Evolutionary conservation across 2,329 filamentous ascomycete genomes (phyloP), one percentile per base, ranked within the genome.

Genomic region (Aspergillus felis): DNA sequence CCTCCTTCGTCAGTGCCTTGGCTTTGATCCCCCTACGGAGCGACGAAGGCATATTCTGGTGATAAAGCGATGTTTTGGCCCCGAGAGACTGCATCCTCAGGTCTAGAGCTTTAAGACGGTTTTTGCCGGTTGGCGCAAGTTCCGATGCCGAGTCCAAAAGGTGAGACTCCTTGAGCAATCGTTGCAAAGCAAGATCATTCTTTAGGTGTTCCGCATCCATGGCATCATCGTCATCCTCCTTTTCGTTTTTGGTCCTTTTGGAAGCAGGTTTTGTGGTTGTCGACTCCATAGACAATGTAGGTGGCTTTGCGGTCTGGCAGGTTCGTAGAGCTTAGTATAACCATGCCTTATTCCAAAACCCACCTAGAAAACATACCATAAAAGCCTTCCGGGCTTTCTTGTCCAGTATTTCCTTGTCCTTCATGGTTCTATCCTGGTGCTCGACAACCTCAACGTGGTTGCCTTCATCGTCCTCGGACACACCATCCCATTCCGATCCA

Each of bases 131-230:
- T 20, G 82, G 80, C 48, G 82, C 81, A 3, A 82, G 78, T 55
- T 81, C 78, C 28, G 79, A 78, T 14, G 82, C 79, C 0, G 83
- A 78, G 50, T 86, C 83, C 57, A 97, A 86, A 59, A 97, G 87
- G 75, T 96, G 92, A 0, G 92, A 97, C 80, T 99, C 94, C 65
- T 88, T 84, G 57, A 99, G 85, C 44, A 99, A 86, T 50, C 92
- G 88, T 73, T 97, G 93, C 14, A 99, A 86, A 42, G 91, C 92
- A 54, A 96, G 86, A 73, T 97, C 94, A 74, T 97, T 92, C 72
- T 92, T 92, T 20, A 97, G 82, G 60, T 96, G 89, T 10, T 78
- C 74, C 25, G 79, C 74, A 70, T 88, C 86, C 20, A 81, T 81
- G 53, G 82, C 82, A 68, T 88, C 77, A 58, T 81, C 75, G 29